Evolutionary conservation across 768 basidiomycete species (phyloP).

Genomic region (Baorangia bicolor): DNA sequence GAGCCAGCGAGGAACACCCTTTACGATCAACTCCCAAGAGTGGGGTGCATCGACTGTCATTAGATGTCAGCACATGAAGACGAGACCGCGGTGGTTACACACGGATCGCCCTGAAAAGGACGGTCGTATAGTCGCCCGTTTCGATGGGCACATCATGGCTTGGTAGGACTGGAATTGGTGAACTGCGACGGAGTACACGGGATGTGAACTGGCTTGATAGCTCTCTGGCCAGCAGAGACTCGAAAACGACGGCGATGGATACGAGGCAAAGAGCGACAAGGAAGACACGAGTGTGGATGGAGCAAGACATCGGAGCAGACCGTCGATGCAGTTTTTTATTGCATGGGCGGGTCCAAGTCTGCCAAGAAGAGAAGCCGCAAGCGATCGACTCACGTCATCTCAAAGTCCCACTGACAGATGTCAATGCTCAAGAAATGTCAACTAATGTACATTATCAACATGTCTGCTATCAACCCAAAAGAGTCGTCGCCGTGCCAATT

Average conservation of each 20-base stretch:
- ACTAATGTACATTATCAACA: neutral
- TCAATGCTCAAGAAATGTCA: no score
- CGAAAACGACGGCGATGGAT: neutral
- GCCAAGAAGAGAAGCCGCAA: no score
- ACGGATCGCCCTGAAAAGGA: constrained; percentile 17
- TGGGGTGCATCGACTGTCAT: constrained; percentile 19
- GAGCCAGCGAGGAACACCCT: constrained; percentile 7
- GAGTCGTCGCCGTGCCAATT: neutral
- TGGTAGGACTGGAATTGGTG: no score
- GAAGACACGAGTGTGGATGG: constrained; percentile 3
- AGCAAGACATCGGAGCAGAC: constrained; percentile 4
- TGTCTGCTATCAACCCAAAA: neutral
- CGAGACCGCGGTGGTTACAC: neutral
- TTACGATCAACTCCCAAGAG: constrained; percentile 15
- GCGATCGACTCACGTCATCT: no score
- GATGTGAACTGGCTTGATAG: neutral
- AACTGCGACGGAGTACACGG: neutral
- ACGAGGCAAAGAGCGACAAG: constrained; percentile 20
- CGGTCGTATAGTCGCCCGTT: neutral
- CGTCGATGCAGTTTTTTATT: neutral
- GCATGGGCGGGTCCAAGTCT: no score
- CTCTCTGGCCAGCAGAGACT: constrained; percentile 10
- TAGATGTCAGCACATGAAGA: neutral
- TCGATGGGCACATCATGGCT: neutral
- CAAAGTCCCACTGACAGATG: no score